Percentiles rank a stretch among this genome's conserved stretches.
Evolutionary conservation across 352 stramenopile genomes (phyloP).

Genomic region (Phytophthora sojae): DNA sequence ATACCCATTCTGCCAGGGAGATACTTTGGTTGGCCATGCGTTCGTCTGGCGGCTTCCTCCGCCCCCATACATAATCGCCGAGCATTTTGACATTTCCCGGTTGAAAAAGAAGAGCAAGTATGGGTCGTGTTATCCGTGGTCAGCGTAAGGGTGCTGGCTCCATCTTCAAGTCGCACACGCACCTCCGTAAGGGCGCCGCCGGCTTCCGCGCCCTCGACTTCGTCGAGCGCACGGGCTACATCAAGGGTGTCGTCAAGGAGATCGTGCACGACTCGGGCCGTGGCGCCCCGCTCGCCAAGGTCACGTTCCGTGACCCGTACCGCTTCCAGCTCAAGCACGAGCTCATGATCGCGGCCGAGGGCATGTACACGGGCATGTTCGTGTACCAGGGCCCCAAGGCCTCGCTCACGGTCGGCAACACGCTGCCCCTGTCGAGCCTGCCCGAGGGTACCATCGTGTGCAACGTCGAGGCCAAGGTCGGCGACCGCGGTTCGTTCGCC

Average conservation of each 20-base stretch:
- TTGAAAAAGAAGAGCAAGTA: conserved; percentile 54
- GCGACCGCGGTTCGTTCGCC: conserved; percentile 97
- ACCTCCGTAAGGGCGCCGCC: conserved; percentile 78
- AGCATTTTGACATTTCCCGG: conserved; percentile 87
- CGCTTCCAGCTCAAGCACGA: conserved; percentile 93
- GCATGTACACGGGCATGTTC: conserved; percentile 99
- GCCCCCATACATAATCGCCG: background rate
- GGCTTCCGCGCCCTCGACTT: conserved; percentile 90
- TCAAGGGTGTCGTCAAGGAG: conserved; percentile 99
- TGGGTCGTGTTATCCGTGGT: conserved; percentile 91
- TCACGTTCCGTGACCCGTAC: conserved; percentile 95
- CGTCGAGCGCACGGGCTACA: conserved; percentile 96
- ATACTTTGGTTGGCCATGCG: conserved; percentile 26
- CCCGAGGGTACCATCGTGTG: conserved; percentile 99
- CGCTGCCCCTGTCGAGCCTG: conserved; percentile 94
- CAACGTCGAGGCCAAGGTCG: conserved; percentile 97
- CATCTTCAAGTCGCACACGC: conserved; percentile 89
- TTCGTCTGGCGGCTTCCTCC: background rate
- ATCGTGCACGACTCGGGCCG: conserved; percentile 99
- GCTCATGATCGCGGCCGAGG: conserved; percentile 97
- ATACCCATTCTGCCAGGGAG: conserved; percentile 14
- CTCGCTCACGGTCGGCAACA: conserved; percentile 96
- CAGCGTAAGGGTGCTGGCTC: conserved; percentile 89
- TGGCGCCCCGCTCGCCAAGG: conserved; percentile 96
- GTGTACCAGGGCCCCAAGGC: conserved; percentile 99